Percentiles rank a stretch among this genome's conserved stretches.
Conservation (phyloP, 257 asterid species). For the Plantago major region DNA sequence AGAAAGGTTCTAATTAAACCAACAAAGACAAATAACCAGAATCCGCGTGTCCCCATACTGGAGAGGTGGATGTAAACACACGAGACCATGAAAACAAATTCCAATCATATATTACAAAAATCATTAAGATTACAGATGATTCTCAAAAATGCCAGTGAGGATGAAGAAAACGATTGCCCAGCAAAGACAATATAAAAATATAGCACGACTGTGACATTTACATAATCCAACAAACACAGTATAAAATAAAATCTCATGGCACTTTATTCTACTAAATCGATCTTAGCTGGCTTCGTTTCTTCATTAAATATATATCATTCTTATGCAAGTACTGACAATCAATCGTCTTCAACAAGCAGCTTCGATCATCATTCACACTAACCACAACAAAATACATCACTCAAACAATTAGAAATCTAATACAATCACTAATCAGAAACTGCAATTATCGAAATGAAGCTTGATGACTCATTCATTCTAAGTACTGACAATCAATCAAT, state of each 20-base stretch:
- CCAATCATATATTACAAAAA: slow-evolving; percentile 20
- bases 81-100: slow-evolving; percentile 14
- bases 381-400: too few relatives aligned
- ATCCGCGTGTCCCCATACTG: neutral
- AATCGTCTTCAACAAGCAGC: neutral
- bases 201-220: slow-evolving; percentile 40
- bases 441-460: too few relatives aligned
- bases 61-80: neutral
- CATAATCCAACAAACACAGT: slow-evolving; percentile 30
- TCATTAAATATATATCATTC: neutral
- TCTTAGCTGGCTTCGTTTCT: neutral
- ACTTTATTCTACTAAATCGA: neutral
- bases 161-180: slow-evolving; percentile 48
- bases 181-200: slow-evolving; percentile 26
- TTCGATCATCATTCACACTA: too few relatives aligned
- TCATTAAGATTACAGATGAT: slow-evolving; percentile 13
- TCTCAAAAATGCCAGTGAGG: slow-evolving; percentile 28
- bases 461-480: too few relatives aligned
- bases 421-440: too few relatives aligned
- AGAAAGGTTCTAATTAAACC: neutral
- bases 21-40: slow-evolving; percentile 6
- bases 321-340: neutral
- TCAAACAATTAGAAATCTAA: too few relatives aligned
- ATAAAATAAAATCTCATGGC: neutral
- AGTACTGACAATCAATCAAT: too few relatives aligned